Evolutionary conservation across 805 yeast species (phyloP), one percentile per base, ranked within the genome.

Genomic region (Lipomyces chichibuensis): DNA sequence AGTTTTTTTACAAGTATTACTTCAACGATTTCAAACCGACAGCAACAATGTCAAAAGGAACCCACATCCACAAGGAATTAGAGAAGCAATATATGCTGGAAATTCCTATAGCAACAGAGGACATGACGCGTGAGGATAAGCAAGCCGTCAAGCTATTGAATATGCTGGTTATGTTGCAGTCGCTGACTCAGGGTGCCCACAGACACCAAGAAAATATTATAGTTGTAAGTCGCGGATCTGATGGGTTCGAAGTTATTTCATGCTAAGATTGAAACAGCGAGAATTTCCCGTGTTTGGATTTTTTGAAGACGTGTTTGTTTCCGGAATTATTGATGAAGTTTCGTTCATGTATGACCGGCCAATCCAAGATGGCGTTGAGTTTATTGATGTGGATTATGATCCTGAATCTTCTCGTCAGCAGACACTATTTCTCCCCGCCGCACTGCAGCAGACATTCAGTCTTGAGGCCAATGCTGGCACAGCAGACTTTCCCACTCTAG

Each of bases 311-410:
- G 23, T 63, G 14, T 66, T 60, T 46, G 43, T 71, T 23, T 53
- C 72, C 13, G 73, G 73, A 2, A 63, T 71, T 35, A 67, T 71
- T 37, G 73, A 71, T 37, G 70, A 71, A 29, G 49, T 68, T 23
- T 51, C 66, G 20, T 70, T 65, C 27, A 14, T 60, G 53, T 23
- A 59, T 6, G 62, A 62, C 17, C 62, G 65, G 25, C 39, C 58
- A 14, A 32, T 64, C 29, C 65, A 60, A 8, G 54, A 62, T 4
- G 68, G 63, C 9, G 29, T 64, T 17, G 67, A 64, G 56, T 67
- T 58, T 59, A n/a, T 64, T 2, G 70, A 64, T n/a, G 29, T 54
- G 33, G 59, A 33, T 33, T 27, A 17, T 29, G 54, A 20, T 17
- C 60, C 60, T 14, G 60, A 55, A 3, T 49, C 57, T 0, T 57